Evolutionary conservation across 108 stramenopile species (phyloP), one percentile per base, ranked within the genome.

Genomic region (Licmophora abbreviata): DNA sequence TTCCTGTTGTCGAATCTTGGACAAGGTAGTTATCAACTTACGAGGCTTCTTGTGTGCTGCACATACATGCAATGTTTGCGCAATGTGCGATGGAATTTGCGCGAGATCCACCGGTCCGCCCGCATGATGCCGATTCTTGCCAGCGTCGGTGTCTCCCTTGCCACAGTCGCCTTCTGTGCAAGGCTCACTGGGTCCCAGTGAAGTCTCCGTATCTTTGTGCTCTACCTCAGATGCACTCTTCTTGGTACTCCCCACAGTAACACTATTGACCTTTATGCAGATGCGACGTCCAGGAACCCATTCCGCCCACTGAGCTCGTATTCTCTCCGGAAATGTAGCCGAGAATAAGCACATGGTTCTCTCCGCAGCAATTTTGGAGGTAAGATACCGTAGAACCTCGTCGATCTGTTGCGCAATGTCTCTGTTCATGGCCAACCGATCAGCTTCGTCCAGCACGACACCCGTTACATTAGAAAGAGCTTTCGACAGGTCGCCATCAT

Each of bases 51-150:
- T 92, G 59, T 92, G 85, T 30, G 64, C 65, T 12, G 82, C 58
- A 38, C 89, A 92, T 22, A 92, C 89, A 65, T 92, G 89, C 17
- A 85, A 56, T 11, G 67, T 71, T 60, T 92, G 89, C n/a, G 75
- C 65, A 12, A 92, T 43, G 48, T 87, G 50, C 18, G 78, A 52
- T 28, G 89, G 89, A 45, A 92, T 92, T 14, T 60, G 51, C 30
- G 80, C 61, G 20, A 79, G 58, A 41, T 64, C 68, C 9, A 63
- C n/a, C 2, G 1, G 56, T 11, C 31, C 37, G 17, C 28, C n/a
- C n/a, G n/a, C n/a, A n/a, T n/a, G n/a, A n/a, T n/a, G n/a, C n/a
- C n/a, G n/a, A n/a, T n/a, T n/a, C n/a, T n/a, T n/a, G n/a, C n/a
- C n/a, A n/a, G n/a, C n/a, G n/a, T n/a, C n/a, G n/a, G n/a, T n/a